Evolutionary conservation across 345 rosid species (phyloP).

Genomic region (Populus nigra): DNA sequence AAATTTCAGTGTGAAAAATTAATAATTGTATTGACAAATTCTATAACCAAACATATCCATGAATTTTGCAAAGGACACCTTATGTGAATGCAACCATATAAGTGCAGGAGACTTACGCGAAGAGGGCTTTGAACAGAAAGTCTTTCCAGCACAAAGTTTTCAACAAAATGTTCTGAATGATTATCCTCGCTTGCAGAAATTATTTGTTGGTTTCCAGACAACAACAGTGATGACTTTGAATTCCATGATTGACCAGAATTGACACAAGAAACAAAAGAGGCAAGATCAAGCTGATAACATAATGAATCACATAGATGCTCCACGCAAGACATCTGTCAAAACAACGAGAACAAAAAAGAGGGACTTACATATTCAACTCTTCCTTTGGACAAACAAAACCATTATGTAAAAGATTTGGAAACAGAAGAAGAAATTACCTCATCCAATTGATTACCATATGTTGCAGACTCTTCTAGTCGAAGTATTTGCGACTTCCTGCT

Average conservation of each 20-base stretch:
- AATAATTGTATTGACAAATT: neutral
- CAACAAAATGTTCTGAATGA: conserved; percentile 73
- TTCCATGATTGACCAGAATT: conserved; percentile 85
- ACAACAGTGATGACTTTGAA: conserved; percentile 57
- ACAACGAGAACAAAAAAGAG: neutral
- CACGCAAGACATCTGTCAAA: conserved; percentile 74
- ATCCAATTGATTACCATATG: conserved; percentile 56
- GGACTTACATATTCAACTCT: neutral
- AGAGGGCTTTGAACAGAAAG: conserved; percentile 94
- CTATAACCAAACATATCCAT: neutral
- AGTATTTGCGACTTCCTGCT: conserved; percentile 54
- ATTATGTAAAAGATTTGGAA: neutral
- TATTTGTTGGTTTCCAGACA: conserved; percentile 52
- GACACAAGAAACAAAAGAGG: conserved; percentile 79
- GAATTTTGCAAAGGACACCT: neutral
- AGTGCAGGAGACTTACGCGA: conserved; percentile 48
- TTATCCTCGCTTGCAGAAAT: conserved; percentile 45
- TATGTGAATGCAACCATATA: neutral
- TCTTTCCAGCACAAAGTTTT: conserved; percentile 90
- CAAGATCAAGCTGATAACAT: conserved; percentile 86
- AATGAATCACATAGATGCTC: conserved; percentile 80
- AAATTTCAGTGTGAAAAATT: neutral
- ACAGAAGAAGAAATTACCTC: conserved; percentile 44
- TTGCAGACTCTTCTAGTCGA: conserved; percentile 74
- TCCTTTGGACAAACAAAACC: neutral